These are phyloP conservation scores for Apophysomyces sp. DNA, from an alignment of 371 early-diverging fungal species.

Conservation along the genomic window DNA sequence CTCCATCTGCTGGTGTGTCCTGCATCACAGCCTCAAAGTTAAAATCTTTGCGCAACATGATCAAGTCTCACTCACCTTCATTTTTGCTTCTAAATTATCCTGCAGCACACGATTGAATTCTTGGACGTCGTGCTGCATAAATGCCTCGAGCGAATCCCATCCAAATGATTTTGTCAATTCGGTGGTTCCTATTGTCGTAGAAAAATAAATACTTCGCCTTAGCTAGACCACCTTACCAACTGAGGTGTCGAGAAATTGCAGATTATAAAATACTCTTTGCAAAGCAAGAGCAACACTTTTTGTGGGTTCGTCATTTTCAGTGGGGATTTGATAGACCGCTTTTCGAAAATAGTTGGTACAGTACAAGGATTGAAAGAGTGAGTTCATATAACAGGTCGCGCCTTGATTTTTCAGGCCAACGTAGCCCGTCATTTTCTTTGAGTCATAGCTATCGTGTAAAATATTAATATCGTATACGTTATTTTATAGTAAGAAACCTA, in stretches of 20 bases:
- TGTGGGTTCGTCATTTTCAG: slow-evolving; percentile 81
- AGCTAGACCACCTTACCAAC: slow-evolving; percentile 52
- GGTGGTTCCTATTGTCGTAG: slow-evolving; percentile 62
- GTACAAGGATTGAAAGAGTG: slow-evolving; percentile 96
- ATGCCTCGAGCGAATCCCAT: slow-evolving; percentile 94
- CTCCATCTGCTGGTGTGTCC: slow-evolving; percentile 92
- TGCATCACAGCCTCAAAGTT: slow-evolving; percentile 14
- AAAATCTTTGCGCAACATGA: not conserved
- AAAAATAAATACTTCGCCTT: not conserved
- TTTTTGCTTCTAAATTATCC: slow-evolving; percentile 93
- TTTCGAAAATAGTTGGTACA: slow-evolving; percentile 95
- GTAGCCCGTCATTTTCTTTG: slow-evolving; percentile 88
- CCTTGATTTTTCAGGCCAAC: slow-evolving; percentile 98
- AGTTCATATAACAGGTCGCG: slow-evolving; percentile 99
- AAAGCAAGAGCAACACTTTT: slow-evolving; percentile 88
- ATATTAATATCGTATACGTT: not conserved
- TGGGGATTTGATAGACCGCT: slow-evolving; percentile 90
- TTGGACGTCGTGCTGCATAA: slow-evolving; percentile 98
- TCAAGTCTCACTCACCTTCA: slow-evolving; percentile 49
- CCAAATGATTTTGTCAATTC: slow-evolving; percentile 97
- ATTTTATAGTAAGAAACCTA: slow-evolving; percentile 29
- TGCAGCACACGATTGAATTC: slow-evolving; percentile 96
- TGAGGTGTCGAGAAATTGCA: slow-evolving; percentile 69
- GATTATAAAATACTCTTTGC: slow-evolving; percentile 94
- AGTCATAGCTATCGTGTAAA: slow-evolving; percentile 67